Evolutionary conservation across 1,284 basidiomycete genomes (phyloP).

Genomic region (Microbotryum saponariae): DNA sequence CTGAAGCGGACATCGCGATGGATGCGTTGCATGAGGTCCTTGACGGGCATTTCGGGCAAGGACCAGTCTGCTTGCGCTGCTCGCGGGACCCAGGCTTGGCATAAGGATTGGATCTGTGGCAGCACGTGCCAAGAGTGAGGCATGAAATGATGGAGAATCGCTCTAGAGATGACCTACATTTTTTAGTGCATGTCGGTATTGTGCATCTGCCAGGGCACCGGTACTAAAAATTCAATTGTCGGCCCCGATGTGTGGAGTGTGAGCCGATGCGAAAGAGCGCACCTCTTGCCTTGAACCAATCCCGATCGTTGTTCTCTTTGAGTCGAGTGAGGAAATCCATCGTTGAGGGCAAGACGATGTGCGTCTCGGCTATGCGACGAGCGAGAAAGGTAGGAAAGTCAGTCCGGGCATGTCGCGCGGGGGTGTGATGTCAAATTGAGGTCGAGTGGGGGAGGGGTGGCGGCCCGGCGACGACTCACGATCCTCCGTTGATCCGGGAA

Average conservation of each 20-base stretch:
- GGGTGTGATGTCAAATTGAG: no score
- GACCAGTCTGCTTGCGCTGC: slow-evolving; percentile 38
- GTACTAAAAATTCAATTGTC: neutral
- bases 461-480: slow-evolving; percentile 8
- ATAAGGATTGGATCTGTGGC: slow-evolving; percentile 34
- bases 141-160: slow-evolving; percentile 8
- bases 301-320: slow-evolving; percentile 38
- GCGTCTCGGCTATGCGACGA: slow-evolving; percentile 18
- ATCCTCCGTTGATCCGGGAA: slow-evolving; percentile 19
- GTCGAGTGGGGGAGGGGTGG: neutral
- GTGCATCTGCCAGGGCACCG: slow-evolving; percentile 17
- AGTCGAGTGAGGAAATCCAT: slow-evolving; percentile 37
- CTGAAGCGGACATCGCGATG: slow-evolving; percentile 32
- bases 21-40: slow-evolving; percentile 40
- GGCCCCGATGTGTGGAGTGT: neutral
- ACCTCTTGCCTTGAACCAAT: slow-evolving; percentile 34
- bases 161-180: slow-evolving; percentile 12
- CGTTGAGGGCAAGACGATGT: slow-evolving; percentile 34
- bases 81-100: slow-evolving; percentile 36
- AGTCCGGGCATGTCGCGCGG: slow-evolving; percentile 8
- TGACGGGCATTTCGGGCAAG: slow-evolving; percentile 39
- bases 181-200: slow-evolving; percentile 31
- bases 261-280: neutral
- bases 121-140: neutral
- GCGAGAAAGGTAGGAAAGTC: neutral